Conservation (phyloP, 805 yeast genomes). For the Starmerella sp. region DNA sequence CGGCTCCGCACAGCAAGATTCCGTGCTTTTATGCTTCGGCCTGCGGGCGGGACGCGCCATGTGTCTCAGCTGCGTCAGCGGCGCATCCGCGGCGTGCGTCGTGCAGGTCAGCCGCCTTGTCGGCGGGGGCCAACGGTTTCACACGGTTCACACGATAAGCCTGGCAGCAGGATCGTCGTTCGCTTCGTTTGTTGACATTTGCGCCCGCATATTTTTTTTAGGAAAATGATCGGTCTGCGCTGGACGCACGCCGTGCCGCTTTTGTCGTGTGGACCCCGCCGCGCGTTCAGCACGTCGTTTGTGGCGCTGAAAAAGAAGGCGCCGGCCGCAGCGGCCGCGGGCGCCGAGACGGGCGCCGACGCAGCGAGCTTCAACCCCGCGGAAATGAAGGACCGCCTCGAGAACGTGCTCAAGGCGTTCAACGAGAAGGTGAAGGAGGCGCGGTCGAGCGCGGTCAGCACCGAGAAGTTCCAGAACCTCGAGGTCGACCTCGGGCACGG, state of each 20-base stretch:
- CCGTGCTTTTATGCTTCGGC: no score
- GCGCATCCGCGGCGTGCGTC: no score
- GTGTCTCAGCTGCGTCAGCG: no score
- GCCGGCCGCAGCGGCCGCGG: not conserved
- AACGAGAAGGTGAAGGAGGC: constrained; percentile 48
- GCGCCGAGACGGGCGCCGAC: constrained; percentile 3
- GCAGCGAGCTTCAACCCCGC: constrained; percentile 9
- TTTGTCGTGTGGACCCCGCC: no score
- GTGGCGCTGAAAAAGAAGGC: constrained; percentile 9
- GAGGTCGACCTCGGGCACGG: constrained; percentile 40
- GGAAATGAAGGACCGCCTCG: constrained; percentile 13
- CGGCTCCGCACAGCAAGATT: no score
- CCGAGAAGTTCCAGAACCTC: constrained; percentile 52
- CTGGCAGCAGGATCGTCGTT: not conserved
- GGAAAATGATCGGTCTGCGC: not conserved
- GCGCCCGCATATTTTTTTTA: no score
- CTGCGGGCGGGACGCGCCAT: no score
- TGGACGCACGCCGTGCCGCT: no score
- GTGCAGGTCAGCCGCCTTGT: no score
- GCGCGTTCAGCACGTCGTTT: not conserved
- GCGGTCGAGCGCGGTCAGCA: constrained; percentile 59
- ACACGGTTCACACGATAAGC: not conserved
- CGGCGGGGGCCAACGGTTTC: no score
- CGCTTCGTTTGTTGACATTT: no score
- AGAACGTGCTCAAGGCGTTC: constrained; percentile 29